phyloP scores from a whole-genome alignment of 2,329 filamentous ascomycete species.

The Hymenoscyphus salicellus region DNA sequence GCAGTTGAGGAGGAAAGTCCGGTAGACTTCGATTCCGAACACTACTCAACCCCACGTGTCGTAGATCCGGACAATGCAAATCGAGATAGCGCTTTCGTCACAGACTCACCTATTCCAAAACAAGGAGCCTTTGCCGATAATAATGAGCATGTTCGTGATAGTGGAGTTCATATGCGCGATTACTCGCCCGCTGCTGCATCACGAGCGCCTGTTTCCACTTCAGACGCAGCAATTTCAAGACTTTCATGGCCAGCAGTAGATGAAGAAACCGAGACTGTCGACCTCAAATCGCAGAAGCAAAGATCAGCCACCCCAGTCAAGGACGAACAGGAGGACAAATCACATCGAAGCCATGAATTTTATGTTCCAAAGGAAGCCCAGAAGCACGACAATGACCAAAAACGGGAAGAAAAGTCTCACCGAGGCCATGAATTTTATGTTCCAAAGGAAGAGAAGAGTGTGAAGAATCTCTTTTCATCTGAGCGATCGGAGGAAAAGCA shows the following conservation, averaged over 20 bases:
- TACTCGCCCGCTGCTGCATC: constrained; percentile 35
- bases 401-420: constrained; percentile 2
- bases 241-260: constrained; percentile 42
- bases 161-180: constrained; percentile 55
- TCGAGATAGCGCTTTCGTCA: constrained; percentile 50
- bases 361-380: constrained; percentile 13
- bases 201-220: constrained; percentile 30
- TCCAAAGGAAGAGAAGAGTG: constrained; percentile 7
- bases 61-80: constrained; percentile 33
- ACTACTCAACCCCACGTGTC: constrained; percentile 9
- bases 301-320: constrained; percentile 19
- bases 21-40: constrained; percentile 19
- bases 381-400: background rate
- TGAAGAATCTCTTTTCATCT: constrained; percentile 21
- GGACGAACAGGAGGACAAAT: constrained; percentile 17
- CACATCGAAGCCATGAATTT: constrained; percentile 17
- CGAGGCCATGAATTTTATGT: constrained; percentile 1
- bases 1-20: constrained; percentile 31
- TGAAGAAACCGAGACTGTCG: constrained; percentile 45
- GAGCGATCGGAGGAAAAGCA: constrained; percentile 15
- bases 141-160: constrained; percentile 43
- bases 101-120: constrained; percentile 45
- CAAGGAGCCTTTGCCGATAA: constrained; percentile 30
- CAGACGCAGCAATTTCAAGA: constrained; percentile 38
- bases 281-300: constrained; percentile 34